These are phyloP conservation scores for Podaxis sp. DNA, from an alignment of 768 basidiomycete species.

Conservation along the genomic window DNA sequence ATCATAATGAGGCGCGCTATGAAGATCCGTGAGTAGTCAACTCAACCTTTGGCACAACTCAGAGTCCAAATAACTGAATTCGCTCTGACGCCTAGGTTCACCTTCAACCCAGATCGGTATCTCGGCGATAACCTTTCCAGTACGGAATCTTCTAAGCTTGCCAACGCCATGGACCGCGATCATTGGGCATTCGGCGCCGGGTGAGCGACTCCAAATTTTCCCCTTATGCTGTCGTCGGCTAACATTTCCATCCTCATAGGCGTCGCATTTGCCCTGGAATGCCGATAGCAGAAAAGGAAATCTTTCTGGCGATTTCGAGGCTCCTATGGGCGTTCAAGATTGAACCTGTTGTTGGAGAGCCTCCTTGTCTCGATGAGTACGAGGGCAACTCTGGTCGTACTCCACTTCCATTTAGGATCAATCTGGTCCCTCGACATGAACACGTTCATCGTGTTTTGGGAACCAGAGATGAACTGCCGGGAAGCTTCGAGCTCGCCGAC, in stretches of 20 bases:
- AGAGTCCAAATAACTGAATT: no score
- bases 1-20: background rate
- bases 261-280: background rate
- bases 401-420: background rate
- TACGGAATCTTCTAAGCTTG: constrained; percentile 41
- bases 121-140: constrained; percentile 33
- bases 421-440: background rate
- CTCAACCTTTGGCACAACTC: no score
- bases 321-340: background rate
- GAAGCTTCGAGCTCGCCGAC: no score
- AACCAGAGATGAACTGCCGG: no score
- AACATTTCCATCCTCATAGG: background rate
- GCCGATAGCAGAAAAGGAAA: background rate
- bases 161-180: constrained; percentile 41
- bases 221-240: background rate
- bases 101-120: constrained; percentile 41
- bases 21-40: no score
- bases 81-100: constrained; percentile 34
- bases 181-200: constrained; percentile 51
- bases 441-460: no score
- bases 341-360: background rate
- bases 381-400: background rate
- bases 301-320: background rate
- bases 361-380: background rate
- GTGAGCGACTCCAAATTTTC: constrained; percentile 25